A percentile compares a stretch with the other conserved stretches of the same genome.
Evolutionary conservation across 805 yeast genomes (phyloP).

Genomic region (Barnettozyma botsteinii): DNA sequence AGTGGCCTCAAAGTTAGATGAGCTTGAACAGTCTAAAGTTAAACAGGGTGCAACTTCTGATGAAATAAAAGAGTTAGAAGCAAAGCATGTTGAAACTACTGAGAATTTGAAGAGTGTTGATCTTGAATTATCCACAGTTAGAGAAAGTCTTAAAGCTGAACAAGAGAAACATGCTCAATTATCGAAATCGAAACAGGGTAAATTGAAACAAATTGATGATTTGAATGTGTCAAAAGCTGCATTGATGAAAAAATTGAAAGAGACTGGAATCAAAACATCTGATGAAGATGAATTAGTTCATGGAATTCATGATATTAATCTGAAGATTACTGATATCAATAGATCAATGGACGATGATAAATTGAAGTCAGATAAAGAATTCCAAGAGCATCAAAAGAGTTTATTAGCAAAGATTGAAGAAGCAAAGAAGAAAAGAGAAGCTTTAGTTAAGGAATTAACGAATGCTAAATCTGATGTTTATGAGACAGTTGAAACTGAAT

Average conservation of each 20-base stretch:
- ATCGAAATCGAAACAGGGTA: constrained; percentile 11
- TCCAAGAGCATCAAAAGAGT: constrained; percentile 13
- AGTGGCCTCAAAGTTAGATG: constrained; percentile 16
- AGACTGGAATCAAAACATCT: background rate
- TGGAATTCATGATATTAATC: constrained; percentile 7
- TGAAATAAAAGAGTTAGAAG: constrained; percentile 22
- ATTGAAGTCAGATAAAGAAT: constrained; percentile 3
- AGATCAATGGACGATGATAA: constrained; percentile 4
- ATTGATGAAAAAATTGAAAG: constrained; percentile 7
- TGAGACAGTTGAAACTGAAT: constrained; percentile 18
- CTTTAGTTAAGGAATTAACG: constrained; percentile 15
- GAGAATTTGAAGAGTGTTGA: constrained; percentile 17
- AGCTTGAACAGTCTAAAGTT: constrained; percentile 19
- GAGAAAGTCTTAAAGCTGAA: constrained; percentile 14
- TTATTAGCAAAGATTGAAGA: constrained; percentile 16
- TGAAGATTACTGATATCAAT: constrained; percentile 3
- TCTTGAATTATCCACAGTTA: constrained; percentile 15
- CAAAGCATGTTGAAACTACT: constrained; percentile 20
- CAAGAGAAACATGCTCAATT: constrained; percentile 17
- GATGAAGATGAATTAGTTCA: constrained; percentile 5
- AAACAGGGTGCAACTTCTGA: constrained; percentile 18
- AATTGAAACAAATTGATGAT: constrained; percentile 15
- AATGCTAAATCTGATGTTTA: constrained; percentile 11
- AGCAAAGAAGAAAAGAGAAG: constrained; percentile 18
- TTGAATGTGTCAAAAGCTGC: constrained; percentile 18